These are phyloP conservation scores for Hirschfeldia incana DNA, from an alignment of 345 rosid species.

Conservation along the genomic window DNA sequence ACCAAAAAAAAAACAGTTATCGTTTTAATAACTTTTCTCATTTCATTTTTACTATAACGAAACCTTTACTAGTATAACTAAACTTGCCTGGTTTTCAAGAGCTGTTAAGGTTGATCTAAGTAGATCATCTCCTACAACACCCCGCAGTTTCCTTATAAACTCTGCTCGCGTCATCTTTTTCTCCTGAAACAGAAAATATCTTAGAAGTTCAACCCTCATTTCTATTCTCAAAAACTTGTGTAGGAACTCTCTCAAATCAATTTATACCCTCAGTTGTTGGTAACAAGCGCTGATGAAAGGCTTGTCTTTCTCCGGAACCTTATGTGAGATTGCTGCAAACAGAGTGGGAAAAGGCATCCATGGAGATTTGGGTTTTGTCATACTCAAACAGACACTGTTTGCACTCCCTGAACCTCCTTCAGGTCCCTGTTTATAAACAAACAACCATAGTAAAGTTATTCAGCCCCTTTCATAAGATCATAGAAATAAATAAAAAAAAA, in stretches of 20 bases:
- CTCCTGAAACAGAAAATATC: conserved; percentile 39
- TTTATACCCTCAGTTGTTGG: conserved; percentile 60
- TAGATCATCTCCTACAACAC: conserved; percentile 68
- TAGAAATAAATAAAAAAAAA: not conserved
- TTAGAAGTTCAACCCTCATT: not conserved
- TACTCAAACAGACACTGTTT: conserved; percentile 58
- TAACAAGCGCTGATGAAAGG: conserved; percentile 50
- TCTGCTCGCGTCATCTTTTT: conserved; percentile 65
- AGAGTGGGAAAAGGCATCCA: conserved; percentile 90
- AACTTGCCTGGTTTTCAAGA: conserved; percentile 56
- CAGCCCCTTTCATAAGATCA: not conserved
- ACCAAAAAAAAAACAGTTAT: not conserved
- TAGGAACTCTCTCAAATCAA: conserved; percentile 9
- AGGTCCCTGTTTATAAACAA: conserved; percentile 36
- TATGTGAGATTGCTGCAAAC: conserved; percentile 75
- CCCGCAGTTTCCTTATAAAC: conserved; percentile 66
- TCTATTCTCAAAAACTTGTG: not conserved
- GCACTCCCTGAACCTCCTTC: conserved; percentile 53
- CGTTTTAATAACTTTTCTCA: not conserved
- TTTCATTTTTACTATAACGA: not conserved
- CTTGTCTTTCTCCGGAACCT: conserved; percentile 64
- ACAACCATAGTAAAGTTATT: not conserved
- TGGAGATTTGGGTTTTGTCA: conserved; percentile 64
- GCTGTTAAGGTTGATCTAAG: conserved; percentile 68
- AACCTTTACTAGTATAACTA: not conserved